These are phyloP conservation scores for Gloeostereum incarnatum DNA, from an alignment of 768 basidiomycete genomes.

Conservation along the genomic window DNA sequence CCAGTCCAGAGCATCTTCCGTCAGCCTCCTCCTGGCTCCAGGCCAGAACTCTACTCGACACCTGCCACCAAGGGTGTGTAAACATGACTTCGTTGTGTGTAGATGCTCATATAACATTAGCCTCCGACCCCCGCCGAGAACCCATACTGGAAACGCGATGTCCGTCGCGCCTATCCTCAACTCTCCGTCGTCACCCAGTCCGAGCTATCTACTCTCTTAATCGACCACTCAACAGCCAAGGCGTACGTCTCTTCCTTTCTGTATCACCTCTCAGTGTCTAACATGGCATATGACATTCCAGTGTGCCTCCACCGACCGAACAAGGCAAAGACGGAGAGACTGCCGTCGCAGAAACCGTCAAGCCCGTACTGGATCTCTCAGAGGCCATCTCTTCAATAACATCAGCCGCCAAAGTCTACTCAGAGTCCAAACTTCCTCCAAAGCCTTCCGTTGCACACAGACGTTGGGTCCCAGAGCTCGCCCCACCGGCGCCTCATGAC, in stretches of 20 bases:
- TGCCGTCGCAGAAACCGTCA: conserved; percentile 34
- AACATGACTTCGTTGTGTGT: background rate
- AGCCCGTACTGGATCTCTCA: conserved; percentile 50
- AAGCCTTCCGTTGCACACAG: conserved; percentile 55
- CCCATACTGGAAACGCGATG: conserved; percentile 95
- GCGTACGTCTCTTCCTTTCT: conserved; percentile 38
- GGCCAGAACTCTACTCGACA: conserved; percentile 78
- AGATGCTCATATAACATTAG: conserved; percentile 23
- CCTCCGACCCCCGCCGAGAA: conserved; percentile 83
- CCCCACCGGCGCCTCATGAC: conserved; percentile 77
- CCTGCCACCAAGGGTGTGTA: conserved; percentile 78
- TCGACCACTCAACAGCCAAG: conserved; percentile 62
- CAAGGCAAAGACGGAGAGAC: conserved; percentile 26
- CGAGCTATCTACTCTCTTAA: conserved; percentile 70
- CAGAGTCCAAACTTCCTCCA: conserved; percentile 64
- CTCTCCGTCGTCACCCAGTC: conserved; percentile 83
- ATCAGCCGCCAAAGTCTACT: conserved; percentile 45
- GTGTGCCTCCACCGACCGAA: conserved; percentile 45
- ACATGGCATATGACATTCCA: conserved; percentile 14
- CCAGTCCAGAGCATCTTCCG: conserved; percentile 67
- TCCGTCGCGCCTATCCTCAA: conserved; percentile 86
- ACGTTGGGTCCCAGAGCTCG: conserved; percentile 66
- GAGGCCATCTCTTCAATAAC: conserved; percentile 65
- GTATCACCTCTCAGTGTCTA: conserved; percentile 4
- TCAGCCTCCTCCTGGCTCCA: conserved; percentile 81